phyloP scores from a whole-genome alignment of 257 asterid species.

The Haberlea rhodopensis region DNA sequence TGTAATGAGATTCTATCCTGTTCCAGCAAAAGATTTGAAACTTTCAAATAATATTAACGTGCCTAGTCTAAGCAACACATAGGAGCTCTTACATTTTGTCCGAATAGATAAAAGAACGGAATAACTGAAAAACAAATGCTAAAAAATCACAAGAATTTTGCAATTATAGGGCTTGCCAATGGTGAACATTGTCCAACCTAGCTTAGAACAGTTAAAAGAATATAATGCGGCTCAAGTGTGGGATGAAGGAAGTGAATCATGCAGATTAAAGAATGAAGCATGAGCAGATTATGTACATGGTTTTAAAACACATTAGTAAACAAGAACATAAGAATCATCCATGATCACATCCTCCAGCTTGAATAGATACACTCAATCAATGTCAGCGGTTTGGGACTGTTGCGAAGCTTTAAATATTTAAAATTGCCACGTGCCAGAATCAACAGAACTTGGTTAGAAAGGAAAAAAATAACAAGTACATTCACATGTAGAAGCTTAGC shows the following conservation, averaged over 20 bases:
- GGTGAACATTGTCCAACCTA: neutral
- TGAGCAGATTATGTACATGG: neutral
- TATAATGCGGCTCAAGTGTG: neutral
- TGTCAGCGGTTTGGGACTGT: neutral
- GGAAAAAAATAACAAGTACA: neutral
- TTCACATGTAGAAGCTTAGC: neutral
- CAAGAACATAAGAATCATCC: neutral
- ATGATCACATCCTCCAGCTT: slow-evolving; percentile 2
- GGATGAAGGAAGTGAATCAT: slow-evolving; percentile 6
- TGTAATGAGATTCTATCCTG: slow-evolving; percentile 27
- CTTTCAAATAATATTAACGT: neutral
- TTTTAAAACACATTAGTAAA: too few relatives aligned
- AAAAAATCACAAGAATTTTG: neutral
- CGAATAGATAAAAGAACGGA: neutral
- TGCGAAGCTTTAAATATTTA: neutral
- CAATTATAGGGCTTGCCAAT: neutral
- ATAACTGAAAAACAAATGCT: neutral
- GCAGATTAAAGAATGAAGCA: neutral
- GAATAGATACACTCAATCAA: neutral
- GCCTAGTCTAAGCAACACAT: neutral
- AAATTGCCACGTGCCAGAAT: neutral
- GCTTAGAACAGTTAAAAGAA: neutral
- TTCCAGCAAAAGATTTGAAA: slow-evolving; percentile 18
- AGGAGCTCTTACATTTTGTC: neutral
- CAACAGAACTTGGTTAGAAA: neutral